phyloP scores from a whole-genome alignment of 768 basidiomycete species.

The Strobilomyces confusus region DNA sequence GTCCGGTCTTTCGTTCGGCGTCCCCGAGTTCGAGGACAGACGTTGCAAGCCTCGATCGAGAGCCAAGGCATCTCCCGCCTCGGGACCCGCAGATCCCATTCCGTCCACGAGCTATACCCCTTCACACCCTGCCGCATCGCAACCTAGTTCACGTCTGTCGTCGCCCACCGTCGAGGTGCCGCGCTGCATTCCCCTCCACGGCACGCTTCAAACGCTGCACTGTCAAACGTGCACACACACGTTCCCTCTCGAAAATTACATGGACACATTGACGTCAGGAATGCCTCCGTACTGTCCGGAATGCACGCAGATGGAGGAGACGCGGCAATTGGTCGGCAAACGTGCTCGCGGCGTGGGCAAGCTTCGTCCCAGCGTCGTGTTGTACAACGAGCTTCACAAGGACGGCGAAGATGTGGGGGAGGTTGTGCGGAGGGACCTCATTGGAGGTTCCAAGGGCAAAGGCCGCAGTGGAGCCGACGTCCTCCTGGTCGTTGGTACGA shows the following conservation, averaged over 20 bases:
- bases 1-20: conserved; percentile 83
- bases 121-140: conserved; percentile 16
- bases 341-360: conserved; percentile 76
- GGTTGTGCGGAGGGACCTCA: conserved; percentile 74
- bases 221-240: conserved; percentile 79
- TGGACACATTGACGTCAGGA: conserved; percentile 58
- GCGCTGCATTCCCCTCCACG: conserved; percentile 86
- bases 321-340: conserved; percentile 71
- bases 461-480: conserved; percentile 75
- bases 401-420: conserved; percentile 86
- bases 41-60: conserved; percentile 52
- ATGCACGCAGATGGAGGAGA: conserved; percentile 64
- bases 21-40: conserved; percentile 63
- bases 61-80: conserved; percentile 30
- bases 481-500: conserved; percentile 87
- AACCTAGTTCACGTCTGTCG: conserved; percentile 37
- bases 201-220: conserved; percentile 73
- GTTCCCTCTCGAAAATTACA: conserved; percentile 58
- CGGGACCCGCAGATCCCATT: conserved; percentile 11
- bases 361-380: conserved; percentile 80
- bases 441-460: conserved; percentile 64
- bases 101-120: conserved; percentile 14
- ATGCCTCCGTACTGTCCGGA: conserved; percentile 73
- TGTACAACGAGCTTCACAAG: conserved; percentile 87
- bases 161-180: conserved; percentile 60